Base-by-base conservation (phyloP, 768 basidiomycete genomes). In the Infundibulicybe gibba region DNA sequence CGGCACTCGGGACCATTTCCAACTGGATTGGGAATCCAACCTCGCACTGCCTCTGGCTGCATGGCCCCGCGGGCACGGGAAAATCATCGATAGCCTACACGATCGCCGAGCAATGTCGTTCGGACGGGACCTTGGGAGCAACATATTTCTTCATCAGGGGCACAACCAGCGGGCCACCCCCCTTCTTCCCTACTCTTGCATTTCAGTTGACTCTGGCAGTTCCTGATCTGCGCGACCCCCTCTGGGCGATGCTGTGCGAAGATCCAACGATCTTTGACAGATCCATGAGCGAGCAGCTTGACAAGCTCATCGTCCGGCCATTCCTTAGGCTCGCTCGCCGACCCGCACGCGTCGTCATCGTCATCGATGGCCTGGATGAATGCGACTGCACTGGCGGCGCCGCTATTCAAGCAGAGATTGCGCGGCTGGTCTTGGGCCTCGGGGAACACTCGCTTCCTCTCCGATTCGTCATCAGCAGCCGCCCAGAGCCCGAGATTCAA, bases 81-180 rank as follows among this genome's bases (percentile, higher is more conserved):
- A 38, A 38, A 19, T n/a, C n/a, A 3, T 4, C 35, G n/a, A 38
- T 38, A 14, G 35, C 35, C 35, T 47, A 51, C 20, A 54, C 49
- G 5, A 46, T 54, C 1, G 53, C 53, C 10, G 49, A 50, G 17
- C 16, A 37, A 10, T 48, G 45, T 40, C 16, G 40, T 12, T 15
- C 39, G 5, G 20, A 34, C n/a, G 14, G 43, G 11, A 12, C 3
- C 11, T 49, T 51, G n/a, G 49, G 44, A 32, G 49, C 53, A 13
- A 50, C 45, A 19, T 48, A 50, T 33, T 54, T 51, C 44, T 54
- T 54, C 30, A 47, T 47, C 14, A 44, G 43, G n/a, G 44, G 45
- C 15, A 40, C 45, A 32, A 41, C 39, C 31, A 38, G 25, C 31
- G 45, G 12, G 40, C 50, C 43, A 31, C 41, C 14, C 48, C 53